phyloP scores from a whole-genome alignment of 352 stramenopile species.

The Globisporangium mamillatum region DNA sequence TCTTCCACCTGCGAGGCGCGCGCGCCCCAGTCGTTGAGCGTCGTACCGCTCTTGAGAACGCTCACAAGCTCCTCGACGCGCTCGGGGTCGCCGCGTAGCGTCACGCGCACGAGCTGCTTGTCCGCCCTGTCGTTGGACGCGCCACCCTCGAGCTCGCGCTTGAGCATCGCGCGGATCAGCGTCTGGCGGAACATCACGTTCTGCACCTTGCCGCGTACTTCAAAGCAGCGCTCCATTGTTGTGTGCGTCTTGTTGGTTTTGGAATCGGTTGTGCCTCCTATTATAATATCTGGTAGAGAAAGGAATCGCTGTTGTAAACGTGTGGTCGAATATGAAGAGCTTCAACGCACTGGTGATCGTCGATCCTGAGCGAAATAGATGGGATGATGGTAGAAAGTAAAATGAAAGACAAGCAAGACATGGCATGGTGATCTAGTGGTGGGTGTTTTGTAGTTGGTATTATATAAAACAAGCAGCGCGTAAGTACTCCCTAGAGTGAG shows the following conservation, averaged over 20 bases:
- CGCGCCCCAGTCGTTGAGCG: conserved; percentile 74
- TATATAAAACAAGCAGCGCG: conserved; percentile 23
- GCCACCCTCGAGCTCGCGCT: conserved; percentile 53
- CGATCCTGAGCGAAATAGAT: too few species aligned
- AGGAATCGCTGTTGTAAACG: neutral
- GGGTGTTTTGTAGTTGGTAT: conserved; percentile 12
- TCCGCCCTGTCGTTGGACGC: conserved; percentile 66
- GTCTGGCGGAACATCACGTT: conserved; percentile 85
- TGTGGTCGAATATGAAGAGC: neutral
- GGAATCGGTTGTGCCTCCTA: neutral
- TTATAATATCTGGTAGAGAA: neutral
- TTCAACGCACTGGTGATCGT: neutral
- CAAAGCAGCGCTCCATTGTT: conserved; percentile 45
- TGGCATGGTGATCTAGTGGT: neutral
- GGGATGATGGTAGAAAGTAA: neutral
- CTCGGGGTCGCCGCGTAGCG: conserved; percentile 38
- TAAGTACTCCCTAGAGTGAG: neutral
- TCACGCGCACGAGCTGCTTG: conserved; percentile 59
- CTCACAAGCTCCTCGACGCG: conserved; percentile 47
- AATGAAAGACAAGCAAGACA: neutral
- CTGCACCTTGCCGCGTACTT: conserved; percentile 71
- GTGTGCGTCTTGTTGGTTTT: neutral
- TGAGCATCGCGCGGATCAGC: conserved; percentile 72
- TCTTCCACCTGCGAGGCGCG: conserved; percentile 39
- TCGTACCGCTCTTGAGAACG: conserved; percentile 36